Evolutionary conservation across 2,329 filamentous ascomycete genomes (phyloP), one percentile per base, ranked within the genome.

Genomic region (Sclerotiophoma versabilis): DNA sequence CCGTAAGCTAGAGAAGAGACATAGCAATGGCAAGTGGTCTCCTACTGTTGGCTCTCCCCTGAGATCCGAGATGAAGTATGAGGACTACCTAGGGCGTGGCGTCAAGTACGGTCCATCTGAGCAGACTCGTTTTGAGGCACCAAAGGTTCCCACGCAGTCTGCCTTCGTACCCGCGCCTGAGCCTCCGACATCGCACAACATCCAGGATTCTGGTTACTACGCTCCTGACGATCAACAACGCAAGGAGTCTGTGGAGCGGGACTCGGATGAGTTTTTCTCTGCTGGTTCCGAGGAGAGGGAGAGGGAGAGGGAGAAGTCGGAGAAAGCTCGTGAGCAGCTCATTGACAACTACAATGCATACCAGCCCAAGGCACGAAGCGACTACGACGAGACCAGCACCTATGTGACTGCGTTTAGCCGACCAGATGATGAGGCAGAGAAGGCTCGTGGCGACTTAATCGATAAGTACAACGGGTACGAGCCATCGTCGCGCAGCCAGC

Each of bases 1-100:
- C 66, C 80, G 77, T 48, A 81, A 80, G 53, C 60, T 79, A 68
- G 70, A 81, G 73, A 81, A 79, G 65, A 73, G 79, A 29, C 71
- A 74, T 39, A 79, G 76, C 48, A 70, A 70, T 33, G 70, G 72
- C 44, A 71, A 66, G 25, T 79, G 75, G 56, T 76, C 76, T 27
- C 75, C 76, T 20, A 71, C 72, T 15, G 70, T 77, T 9, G 75
- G 75, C 50, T 80, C 77, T 22, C 78, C 78, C 5, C 66, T 80
- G 27, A 66, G 78, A 23, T 72, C 76, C n/a, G 78, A 80, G 53
- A 69, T 79, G 46, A 73, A 75, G 22, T 75, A 75, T 47, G 70
- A 79, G 15, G 78, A 80, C 51, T 78, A 80, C 46, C 66, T 78
- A 17, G 71, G 73, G 15, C 47, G 61, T 11, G 38, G 29, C 2